Evolutionary conservation across 306 rosid species (phyloP).

Genomic region (Comarum palustre): DNA sequence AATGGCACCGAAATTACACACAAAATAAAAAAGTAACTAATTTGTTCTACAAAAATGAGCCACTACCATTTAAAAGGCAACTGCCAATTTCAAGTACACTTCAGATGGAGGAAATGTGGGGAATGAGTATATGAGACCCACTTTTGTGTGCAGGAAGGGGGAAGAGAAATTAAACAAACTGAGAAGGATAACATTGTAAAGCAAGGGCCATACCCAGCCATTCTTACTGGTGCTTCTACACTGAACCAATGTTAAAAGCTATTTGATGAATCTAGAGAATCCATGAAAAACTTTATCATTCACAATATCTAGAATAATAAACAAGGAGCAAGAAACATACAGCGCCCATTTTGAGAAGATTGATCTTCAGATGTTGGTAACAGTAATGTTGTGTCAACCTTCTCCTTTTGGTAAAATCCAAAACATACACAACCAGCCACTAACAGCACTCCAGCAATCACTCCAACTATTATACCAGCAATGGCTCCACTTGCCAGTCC

Average conservation of each 20-base stretch:
- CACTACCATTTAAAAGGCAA: neutral
- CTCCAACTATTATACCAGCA: conserved; percentile 66
- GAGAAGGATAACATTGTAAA: neutral
- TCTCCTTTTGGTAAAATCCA: conserved; percentile 49
- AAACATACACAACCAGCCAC: conserved; percentile 49
- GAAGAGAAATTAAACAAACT: neutral
- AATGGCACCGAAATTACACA: neutral
- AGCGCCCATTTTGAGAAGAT: conserved; percentile 43
- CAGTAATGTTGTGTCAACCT: conserved; percentile 26
- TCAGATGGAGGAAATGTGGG: neutral
- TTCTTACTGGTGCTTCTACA: neutral
- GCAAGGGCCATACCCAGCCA: neutral
- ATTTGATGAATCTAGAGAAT: neutral
- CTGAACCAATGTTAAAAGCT: neutral
- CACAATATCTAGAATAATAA: conserved; percentile 6
- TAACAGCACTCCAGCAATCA: conserved; percentile 50
- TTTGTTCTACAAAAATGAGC: neutral
- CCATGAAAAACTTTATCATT: neutral
- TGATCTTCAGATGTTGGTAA: conserved; percentile 37
- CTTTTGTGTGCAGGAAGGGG: neutral
- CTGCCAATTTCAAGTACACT: neutral
- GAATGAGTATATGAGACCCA: neutral
- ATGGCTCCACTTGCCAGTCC: conserved; percentile 63
- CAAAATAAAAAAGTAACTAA: neutral
- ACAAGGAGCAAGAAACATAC: conserved; percentile 31